Base-by-base conservation (phyloP, 2,329 filamentous ascomycete species). In the Trichoderma sp. region DNA sequence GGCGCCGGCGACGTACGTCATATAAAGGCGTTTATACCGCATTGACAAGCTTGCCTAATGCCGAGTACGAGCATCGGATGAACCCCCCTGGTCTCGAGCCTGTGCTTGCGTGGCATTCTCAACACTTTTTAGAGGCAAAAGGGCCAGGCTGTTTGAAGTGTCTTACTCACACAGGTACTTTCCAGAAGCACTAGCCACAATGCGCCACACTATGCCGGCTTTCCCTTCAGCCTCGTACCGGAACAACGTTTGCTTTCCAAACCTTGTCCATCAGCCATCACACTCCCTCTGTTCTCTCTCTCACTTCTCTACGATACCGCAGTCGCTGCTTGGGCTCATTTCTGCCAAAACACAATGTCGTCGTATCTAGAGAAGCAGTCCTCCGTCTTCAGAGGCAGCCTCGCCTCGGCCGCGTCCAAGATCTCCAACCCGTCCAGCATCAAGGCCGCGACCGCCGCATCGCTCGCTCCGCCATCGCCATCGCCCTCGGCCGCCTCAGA, bases 331-430 rank as follows among this genome's bases (percentile, higher is more conserved):
- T 65, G 57, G 62, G 62, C 37, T 43, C 7, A 7, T 31, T n/a
- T 27, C 13, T 27, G 35, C 72, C 75, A 78, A 21, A 80, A 64
- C 74, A 65, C 74, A 91, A 43, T 89, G 87, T 89, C 88, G 69
- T 81, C 80, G 60, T 89, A 88, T 74, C 85, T 92, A 71, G 87
- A 91, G 74, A 88, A 88, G 74, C 88, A 91, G 79, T 85, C 89
- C 72, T 87, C 86, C 69, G 85, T 82, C 74, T 89, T 90, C 81
- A 87, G 84, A 74, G 88, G 85, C 74, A 86, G 85, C 72, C 85
- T 91, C 70, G 83, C 87, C 70, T 85, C 88, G 63, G 88, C 88
- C n/a, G 88, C 90, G 24, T 81, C 86, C 63, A 91, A 90, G 76
- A 82, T 92, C 73, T 84, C 83, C 68, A 86, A 85, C 71, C 86